Evolutionary conservation across 495 filamentous ascomycete species (phyloP), one percentile per base, ranked within the genome.

Genomic region (Cairneyella variabilis): DNA sequence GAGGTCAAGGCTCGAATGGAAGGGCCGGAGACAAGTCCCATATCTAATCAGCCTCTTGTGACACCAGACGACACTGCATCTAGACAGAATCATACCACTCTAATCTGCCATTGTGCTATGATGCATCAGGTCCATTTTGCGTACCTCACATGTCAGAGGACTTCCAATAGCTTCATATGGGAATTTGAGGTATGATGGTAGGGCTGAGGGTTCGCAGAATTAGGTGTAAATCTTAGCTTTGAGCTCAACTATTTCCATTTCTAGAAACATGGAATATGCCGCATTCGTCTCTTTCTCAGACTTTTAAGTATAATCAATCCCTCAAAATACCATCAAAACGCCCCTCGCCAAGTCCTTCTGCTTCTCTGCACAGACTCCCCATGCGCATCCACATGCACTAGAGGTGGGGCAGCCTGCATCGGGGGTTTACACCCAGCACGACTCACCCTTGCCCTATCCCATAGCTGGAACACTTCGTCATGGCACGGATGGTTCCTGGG

Each of bases 321-420:
- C 38, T 21, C n/a, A n/a, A n/a, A n/a, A n/a, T n/a, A n/a, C n/a
- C n/a, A n/a, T n/a, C n/a, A n/a, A n/a, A n/a, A n/a, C n/a, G n/a
- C n/a, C n/a, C n/a, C n/a, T n/a, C n/a, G n/a, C n/a, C n/a, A n/a
- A n/a, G n/a, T n/a, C n/a, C n/a, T n/a, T n/a, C n/a, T n/a, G 45
- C 9, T 23, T 9, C 45, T 39, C 43, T 40, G 39, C 50, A 53
- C 39, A 21, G 23, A 26, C 47, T 25, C 46, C 44, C 26, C 17
- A 17, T 32, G 28, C 28, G 6, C 28, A n/a, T n/a, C 28, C 28
- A 32, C 28, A 57, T 60, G 58, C 58, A 60, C 58, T 54, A 54
- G 50, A 57, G 26, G 54, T 54, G 48, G 58, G 54, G 58, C 23
- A 53, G 26, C 20, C 9, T 40, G 37, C 44, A 40, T 51, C n/a